Evolutionary conservation across 805 yeast genomes (phyloP).

Genomic region (Candida cerambycidarum): DNA sequence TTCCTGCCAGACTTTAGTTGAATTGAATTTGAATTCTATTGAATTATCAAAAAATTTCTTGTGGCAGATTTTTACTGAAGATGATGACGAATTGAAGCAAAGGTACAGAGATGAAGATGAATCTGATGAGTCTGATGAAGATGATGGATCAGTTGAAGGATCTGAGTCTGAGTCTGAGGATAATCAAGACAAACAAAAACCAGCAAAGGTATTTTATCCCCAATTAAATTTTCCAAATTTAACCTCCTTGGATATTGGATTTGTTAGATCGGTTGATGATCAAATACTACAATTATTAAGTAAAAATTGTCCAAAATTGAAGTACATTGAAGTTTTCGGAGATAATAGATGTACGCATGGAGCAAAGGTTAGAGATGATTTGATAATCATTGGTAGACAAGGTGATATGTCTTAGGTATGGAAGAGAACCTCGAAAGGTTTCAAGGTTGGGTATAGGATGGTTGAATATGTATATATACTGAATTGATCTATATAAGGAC

Average conservation of each 20-base stretch:
- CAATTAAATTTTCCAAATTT: constrained; percentile 51
- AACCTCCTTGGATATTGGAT: constrained; percentile 72
- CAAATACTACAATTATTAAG: constrained; percentile 57
- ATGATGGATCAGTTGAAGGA: constrained; percentile 10
- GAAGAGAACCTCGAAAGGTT: too few species aligned
- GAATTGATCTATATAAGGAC: too few species aligned
- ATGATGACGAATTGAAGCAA: constrained; percentile 16
- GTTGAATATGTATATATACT: too few species aligned
- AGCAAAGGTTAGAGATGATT: constrained; percentile 51
- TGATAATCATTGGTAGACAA: constrained; percentile 73
- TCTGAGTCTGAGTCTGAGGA: constrained; percentile 1
- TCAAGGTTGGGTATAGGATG: background rate
- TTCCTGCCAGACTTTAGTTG: constrained; percentile 63
- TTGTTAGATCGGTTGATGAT: constrained; percentile 76
- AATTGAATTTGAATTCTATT: constrained; percentile 74
- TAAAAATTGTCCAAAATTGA: constrained; percentile 58
- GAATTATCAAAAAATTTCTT: constrained; percentile 55
- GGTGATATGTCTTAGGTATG: constrained; percentile 45
- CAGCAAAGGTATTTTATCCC: constrained; percentile 15
- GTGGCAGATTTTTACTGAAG: constrained; percentile 43
- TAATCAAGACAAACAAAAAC: constrained; percentile 10
- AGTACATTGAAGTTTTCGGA: constrained; percentile 78
- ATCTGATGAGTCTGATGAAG: constrained; percentile 5
- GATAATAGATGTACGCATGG: constrained; percentile 62
- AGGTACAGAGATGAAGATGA: constrained; percentile 14